Evolutionary conservation across 331 rosid genomes (phyloP), one percentile per base, ranked within the genome.

Genomic region (Saraca asoca): DNA sequence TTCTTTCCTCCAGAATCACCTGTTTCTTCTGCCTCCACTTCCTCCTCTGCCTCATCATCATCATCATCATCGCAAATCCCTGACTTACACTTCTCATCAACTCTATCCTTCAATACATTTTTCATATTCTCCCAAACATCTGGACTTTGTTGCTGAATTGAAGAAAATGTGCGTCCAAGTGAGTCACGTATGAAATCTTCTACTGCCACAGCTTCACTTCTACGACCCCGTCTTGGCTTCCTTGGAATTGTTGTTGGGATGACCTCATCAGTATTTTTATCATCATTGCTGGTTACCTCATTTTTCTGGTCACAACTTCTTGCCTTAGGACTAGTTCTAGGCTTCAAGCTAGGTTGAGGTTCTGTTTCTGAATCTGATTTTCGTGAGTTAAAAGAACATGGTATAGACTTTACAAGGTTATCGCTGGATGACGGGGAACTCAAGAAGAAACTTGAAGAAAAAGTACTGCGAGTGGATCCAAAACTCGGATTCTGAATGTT

Each of bases 161-260:
- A 50, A 29, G 78, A 64, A 62, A 91, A 89, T 0, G 98, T 87
- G 14, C 41, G 64, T 14, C 83, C 82, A 9, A 91, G 92, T 0
- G 85, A 62, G 65, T 57, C 74, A 0, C 92, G 89, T 5, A 91
- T 51, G 62, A 71, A 82, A 69, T 91, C 95, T 52, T 87, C 95
- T 9, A 87, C 85, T 61, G 89, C 91, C 51, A 48, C 74, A 0
- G 91, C 89, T 70, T 91, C 95, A 66, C 95, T 91, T 68, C 87
- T 78, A 38, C 92, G 89, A 24, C 98, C 95, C 12, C 87, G 89
- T 78, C 86, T 81, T 2, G 84, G 83, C 80, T 87, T 89, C 77
- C 86, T 82, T 0, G 95, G 91, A 44, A 82, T 82, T 5, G 65
- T 78, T 15, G 60, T 13, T 1, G 86, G 96, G 56, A 72, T 75